phyloP scores from a whole-genome alignment of 352 stramenopile species.

The Phytopythium chamaehyphon region DNA sequence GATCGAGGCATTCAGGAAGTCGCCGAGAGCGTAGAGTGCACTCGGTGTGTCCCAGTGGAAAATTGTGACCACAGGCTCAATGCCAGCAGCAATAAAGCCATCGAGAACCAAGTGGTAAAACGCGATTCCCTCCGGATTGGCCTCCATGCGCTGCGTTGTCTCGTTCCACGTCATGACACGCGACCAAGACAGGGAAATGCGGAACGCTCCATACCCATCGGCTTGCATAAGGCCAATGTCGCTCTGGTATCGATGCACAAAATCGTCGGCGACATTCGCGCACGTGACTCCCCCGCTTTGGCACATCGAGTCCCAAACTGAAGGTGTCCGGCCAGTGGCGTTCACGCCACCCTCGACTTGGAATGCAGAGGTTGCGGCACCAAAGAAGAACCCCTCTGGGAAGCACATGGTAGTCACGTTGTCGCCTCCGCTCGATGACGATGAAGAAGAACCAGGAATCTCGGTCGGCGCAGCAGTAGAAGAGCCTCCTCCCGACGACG shows the following conservation, averaged over 20 bases:
- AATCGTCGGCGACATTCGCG: slow-evolving; percentile 88
- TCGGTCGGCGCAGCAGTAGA: no score
- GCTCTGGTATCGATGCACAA: slow-evolving; percentile 86
- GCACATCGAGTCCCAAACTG: slow-evolving; percentile 91
- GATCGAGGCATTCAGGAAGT: slow-evolving; percentile 50
- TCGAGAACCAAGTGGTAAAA: slow-evolving; percentile 93
- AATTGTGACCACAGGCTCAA: slow-evolving; percentile 88
- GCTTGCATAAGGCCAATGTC: slow-evolving; percentile 90
- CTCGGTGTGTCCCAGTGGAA: slow-evolving; percentile 94
- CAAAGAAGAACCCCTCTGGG: slow-evolving; percentile 65
- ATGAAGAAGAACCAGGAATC: background rate
- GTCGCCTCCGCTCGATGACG: slow-evolving; percentile 6
- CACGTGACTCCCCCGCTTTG: slow-evolving; percentile 47
- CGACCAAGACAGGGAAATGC: slow-evolving; percentile 90
- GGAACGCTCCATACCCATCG: slow-evolving; percentile 88
- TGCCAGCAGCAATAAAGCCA: slow-evolving; percentile 55
- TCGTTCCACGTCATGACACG: slow-evolving; percentile 81
- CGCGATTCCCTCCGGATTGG: slow-evolving; percentile 81
- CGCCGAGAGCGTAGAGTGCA: slow-evolving; percentile 43
- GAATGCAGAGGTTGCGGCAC: slow-evolving; percentile 77
- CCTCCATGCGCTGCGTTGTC: slow-evolving; percentile 34
- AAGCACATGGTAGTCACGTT: slow-evolving; percentile 27
- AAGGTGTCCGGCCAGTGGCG: slow-evolving; percentile 58
- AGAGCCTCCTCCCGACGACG: background rate
- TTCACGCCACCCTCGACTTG: slow-evolving; percentile 90